Conservation (phyloP, 2,329 filamentous ascomycete genomes). For the Clarireedia paspali region DNA sequence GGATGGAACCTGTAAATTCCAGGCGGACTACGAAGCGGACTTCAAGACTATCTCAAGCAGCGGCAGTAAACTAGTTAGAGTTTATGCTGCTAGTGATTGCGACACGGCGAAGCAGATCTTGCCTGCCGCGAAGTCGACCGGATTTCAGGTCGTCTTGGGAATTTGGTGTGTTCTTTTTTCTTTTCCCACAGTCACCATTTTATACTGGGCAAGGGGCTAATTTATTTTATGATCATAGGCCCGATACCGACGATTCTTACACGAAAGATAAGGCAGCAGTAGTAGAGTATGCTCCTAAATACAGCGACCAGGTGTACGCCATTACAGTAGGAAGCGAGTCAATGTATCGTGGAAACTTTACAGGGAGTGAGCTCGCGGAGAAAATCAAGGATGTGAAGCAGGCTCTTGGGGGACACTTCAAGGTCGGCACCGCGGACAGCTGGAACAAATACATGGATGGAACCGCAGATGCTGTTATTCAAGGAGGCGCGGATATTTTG, state of each 20-base stretch:
- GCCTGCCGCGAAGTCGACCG: slow-evolving; percentile 56
- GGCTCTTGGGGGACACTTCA: slow-evolving; percentile 43
- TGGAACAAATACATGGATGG: slow-evolving; percentile 68
- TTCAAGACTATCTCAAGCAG: slow-evolving; percentile 49
- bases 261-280: slow-evolving; percentile 52
- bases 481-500: slow-evolving; percentile 46
- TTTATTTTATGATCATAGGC: slow-evolving; percentile 33
- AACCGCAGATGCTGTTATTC: slow-evolving; percentile 56
- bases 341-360: slow-evolving; percentile 62
- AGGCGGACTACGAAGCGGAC: slow-evolving; percentile 55
- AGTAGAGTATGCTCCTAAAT: slow-evolving; percentile 39
- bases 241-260: slow-evolving; percentile 56
- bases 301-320: slow-evolving; percentile 53
- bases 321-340: slow-evolving; percentile 66
- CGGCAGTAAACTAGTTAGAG: slow-evolving; percentile 49
- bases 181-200: not conserved
- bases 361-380: slow-evolving; percentile 47
- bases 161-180: slow-evolving; percentile 47
- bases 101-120: slow-evolving; percentile 54
- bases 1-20: slow-evolving; percentile 54
- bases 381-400: slow-evolving; percentile 56
- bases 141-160: slow-evolving; percentile 61
- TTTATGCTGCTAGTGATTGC: slow-evolving; percentile 61
- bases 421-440: slow-evolving; percentile 60
- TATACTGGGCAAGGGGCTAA: not conserved